Base-by-base conservation (phyloP, 495 filamentous ascomycete genomes). In the Diplogelasinospora grovesii region DNA sequence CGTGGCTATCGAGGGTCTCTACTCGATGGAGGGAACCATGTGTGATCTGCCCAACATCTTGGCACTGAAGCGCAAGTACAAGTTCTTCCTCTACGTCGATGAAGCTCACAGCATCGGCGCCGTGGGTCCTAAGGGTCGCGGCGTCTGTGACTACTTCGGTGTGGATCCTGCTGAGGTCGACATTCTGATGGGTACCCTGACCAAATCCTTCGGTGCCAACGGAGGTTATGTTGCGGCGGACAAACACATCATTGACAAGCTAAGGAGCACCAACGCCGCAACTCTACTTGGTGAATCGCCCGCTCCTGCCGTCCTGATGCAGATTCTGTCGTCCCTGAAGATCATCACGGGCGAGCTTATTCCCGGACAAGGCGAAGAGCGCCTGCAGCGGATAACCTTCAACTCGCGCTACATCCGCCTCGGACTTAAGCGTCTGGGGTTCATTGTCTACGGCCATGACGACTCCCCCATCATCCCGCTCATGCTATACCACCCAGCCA, bases 1-100 rank as follows among this genome's bases (percentile, higher is more conserved):
- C 32, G 86, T 98, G 36, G 89, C 89, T 23, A 87, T 98, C 25
- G 92, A 98, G 59, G 92, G 92, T 43, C 76, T 98, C 0, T 98
- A 98, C 69, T 96, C 89, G 2, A 98, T 98, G 92, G 92, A 98
- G 64, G 92, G 92, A 22, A 95, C 89, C 30, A 96, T 98, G 89
- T 87, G 83, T 60, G 89, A 98, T 54, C 77, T 98, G 21, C 92
- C 90, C 10, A 86, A 85, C 42, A 61, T 98, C 27, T 61, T 98
- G 43, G 71, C 69, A 25, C 73, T 98, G 51, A 95, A 92, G 71
- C 83, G 81, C 57, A 88, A 83, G 53, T 98, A 98, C 77, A 97
- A 94, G 71, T 97, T 94, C 68, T 71, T 85, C 55, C 76, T 98
- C 11, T 98, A 94, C 46, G 73, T 98, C 37, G 92, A 98, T 56